Evolutionary conservation across 192 early-diverging fungal genomes (phyloP), one percentile per base, ranked within the genome.

Genomic region (Spinellus fusiger): DNA sequence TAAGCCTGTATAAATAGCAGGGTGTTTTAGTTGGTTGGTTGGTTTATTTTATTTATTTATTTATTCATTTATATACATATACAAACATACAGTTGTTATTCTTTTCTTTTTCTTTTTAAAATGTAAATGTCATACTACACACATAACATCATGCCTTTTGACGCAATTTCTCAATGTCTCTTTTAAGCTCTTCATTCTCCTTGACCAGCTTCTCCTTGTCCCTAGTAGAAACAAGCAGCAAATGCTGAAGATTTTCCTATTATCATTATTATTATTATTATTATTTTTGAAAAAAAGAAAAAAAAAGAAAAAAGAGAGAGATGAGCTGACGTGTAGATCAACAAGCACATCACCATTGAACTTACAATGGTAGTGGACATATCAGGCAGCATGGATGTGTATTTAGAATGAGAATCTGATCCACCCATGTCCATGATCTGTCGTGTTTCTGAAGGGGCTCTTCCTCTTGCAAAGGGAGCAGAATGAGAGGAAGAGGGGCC

Each of bases 111-210:
- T n/a, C n/a, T n/a, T n/a, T n/a, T n/a, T n/a, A n/a, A n/a, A n/a
- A n/a, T n/a, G n/a, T n/a, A n/a, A n/a, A n/a, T n/a, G n/a, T n/a
- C n/a, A n/a, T n/a, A n/a, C n/a, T n/a, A n/a, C n/a, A n/a, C n/a
- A n/a, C n/a, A n/a, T n/a, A n/a, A n/a, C n/a, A n/a, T n/a, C n/a
- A n/a, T n/a, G n/a, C n/a, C n/a, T 35, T 35, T 37, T 29, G 31
- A n/a, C n/a, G 54, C 12, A 67, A 47, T 27, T 28, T 25, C 0
- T 67, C 65, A 13, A 67, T 31, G 54, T 67, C 65, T 34, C 33
- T 40, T 15, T 52, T 31, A 28, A 67, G 34, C 0, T 16, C 38
- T 29, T 67, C 65, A 35, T 67, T 67, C 49, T 67, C 58, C 16
- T 35, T 44, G 4, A n/a, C 5, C 5, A 67, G 23, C 33, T 16